phyloP scores from a whole-genome alignment of 345 rosid genomes.

The Odontarrhena argentea region DNA sequence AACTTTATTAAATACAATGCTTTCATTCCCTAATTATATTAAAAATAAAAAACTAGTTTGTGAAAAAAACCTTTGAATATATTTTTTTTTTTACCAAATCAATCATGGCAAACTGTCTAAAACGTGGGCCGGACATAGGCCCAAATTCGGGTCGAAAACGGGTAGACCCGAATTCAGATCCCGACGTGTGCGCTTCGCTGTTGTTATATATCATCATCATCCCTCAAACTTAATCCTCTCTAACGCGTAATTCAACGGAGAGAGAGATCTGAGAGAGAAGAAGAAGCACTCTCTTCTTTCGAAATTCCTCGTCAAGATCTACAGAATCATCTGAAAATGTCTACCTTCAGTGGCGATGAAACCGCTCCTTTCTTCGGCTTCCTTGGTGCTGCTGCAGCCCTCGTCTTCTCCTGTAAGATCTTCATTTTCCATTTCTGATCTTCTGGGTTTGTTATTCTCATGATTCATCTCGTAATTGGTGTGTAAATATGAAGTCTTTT shows the following conservation, averaged over 20 bases:
- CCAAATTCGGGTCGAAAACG: conserved; percentile 16
- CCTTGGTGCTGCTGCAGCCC: conserved; percentile 48
- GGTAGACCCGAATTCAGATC: conserved; percentile 29
- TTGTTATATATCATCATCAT: conserved; percentile 11
- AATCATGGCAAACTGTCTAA: neutral
- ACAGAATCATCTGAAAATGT: conserved; percentile 30
- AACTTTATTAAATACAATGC: too few relatives aligned
- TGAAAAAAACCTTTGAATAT: too few relatives aligned
- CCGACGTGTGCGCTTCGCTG: conserved; percentile 43
- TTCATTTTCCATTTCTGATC: neutral
- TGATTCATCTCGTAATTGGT: neutral
- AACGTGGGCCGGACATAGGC: conserved; percentile 13
- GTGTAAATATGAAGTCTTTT: neutral
- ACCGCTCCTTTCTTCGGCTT: conserved; percentile 49
- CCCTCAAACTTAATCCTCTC: conserved; percentile 23
- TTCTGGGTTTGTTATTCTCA: neutral
- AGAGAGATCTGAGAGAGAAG: conserved; percentile 29
- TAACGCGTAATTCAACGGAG: conserved; percentile 29
- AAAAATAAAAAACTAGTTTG: too few relatives aligned
- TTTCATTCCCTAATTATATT: too few relatives aligned
- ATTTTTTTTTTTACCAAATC: too few relatives aligned
- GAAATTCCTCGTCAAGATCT: too few relatives aligned
- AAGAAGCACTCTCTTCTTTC: too few relatives aligned
- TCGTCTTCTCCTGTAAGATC: conserved; percentile 44
- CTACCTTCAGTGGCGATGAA: conserved; percentile 48